Evolutionary conservation across 495 filamentous ascomycete species (phyloP).

Genomic region (Sporormia fimetaria): DNA sequence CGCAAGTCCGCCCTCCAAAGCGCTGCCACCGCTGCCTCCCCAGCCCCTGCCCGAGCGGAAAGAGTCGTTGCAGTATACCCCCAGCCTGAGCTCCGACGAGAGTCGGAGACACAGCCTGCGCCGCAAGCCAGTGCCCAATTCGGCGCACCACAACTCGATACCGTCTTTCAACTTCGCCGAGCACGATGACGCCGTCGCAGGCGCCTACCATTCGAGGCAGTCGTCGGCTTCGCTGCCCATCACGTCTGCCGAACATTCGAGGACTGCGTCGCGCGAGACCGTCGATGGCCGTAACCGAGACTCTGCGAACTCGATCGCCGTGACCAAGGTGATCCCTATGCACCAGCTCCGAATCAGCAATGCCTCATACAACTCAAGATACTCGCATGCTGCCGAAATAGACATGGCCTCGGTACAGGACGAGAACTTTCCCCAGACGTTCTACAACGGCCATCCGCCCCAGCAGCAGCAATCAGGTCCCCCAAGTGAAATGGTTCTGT

Average conservation of each 20-base stretch:
- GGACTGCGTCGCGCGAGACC: constrained; percentile 17
- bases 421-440: constrained; percentile 25
- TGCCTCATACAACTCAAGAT: constrained; percentile 15
- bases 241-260: constrained; percentile 22
- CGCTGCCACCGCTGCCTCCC: constrained; percentile 16
- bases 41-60: not conserved
- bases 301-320: constrained; percentile 6
- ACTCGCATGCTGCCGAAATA: constrained; percentile 19
- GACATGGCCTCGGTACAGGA: constrained; percentile 8
- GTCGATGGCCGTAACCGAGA: constrained; percentile 10
- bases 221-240: constrained; percentile 21
- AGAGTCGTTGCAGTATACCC: constrained; percentile 5
- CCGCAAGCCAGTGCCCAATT: constrained; percentile 18
- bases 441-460: constrained; percentile 40
- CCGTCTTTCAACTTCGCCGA: constrained; percentile 18
- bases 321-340: constrained; percentile 20
- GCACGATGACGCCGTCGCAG: constrained; percentile 14
- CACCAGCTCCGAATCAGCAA: constrained; percentile 21
- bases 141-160: constrained; percentile 6
- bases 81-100: not conserved
- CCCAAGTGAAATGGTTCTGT: constrained; percentile 12
- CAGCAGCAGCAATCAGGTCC: constrained; percentile 6
- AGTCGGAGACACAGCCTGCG: constrained; percentile 21
- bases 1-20: constrained; percentile 4
- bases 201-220: constrained; percentile 17